Percentiles rank a stretch among this genome's conserved stretches.
phyloP scores from a whole-genome alignment of 345 rosid genomes.

The Eutrema yunnanense region DNA sequence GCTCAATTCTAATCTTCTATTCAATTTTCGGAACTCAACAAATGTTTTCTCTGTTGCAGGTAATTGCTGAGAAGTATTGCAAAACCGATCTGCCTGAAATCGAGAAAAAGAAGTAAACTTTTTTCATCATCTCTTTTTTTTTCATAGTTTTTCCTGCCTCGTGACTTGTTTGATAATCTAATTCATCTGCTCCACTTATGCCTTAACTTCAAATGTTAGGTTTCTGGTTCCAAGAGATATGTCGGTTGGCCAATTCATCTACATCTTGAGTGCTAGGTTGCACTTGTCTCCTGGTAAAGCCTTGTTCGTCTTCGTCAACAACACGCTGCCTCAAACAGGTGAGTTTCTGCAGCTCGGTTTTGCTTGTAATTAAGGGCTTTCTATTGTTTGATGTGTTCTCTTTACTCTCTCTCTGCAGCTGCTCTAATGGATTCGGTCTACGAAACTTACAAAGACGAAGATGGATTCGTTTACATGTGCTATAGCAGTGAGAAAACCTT shows the following conservation, averaged over 20 bases:
- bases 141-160: neutral
- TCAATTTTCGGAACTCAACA: neutral
- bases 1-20: neutral
- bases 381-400: neutral
- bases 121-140: neutral
- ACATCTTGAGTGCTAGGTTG: slow-evolving; percentile 63
- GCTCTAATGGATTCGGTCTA: slow-evolving; percentile 59
- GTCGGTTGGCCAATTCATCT: slow-evolving; percentile 86
- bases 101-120: slow-evolving; percentile 59
- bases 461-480: slow-evolving; percentile 70
- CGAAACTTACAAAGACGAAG: slow-evolving; percentile 73
- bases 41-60: slow-evolving; percentile 33
- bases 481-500: slow-evolving; percentile 31
- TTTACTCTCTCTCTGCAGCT: slow-evolving; percentile 37
- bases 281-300: slow-evolving; percentile 63
- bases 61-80: slow-evolving; percentile 64
- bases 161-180: neutral
- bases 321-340: slow-evolving; percentile 85
- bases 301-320: slow-evolving; percentile 70
- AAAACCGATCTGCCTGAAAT: slow-evolving; percentile 62
- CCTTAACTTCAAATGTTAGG: slow-evolving; percentile 24
- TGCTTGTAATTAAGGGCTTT: neutral
- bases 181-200: neutral
- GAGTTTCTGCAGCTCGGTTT: too few relatives aligned
- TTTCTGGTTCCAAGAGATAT: slow-evolving; percentile 85